Conservation (phyloP, 371 early-diverging fungal genomes). For the Neoconidiobolus thromboides region DNA sequence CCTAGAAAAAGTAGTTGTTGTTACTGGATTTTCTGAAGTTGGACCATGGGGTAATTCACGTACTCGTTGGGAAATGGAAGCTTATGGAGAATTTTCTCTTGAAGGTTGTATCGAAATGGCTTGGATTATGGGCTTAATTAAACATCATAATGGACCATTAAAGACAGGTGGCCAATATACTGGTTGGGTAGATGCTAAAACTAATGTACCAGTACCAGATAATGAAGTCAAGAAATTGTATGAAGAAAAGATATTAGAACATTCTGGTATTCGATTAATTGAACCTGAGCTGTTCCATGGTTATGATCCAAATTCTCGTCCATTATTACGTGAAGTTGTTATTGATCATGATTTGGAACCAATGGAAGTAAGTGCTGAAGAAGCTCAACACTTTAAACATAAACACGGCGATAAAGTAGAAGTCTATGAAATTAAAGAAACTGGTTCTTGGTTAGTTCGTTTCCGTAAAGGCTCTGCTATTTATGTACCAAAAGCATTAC, state of each 20-base stretch:
- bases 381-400: slow-evolving; percentile 75
- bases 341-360: slow-evolving; percentile 82
- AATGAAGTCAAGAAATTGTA: slow-evolving; percentile 82
- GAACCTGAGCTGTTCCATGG: slow-evolving; percentile 79
- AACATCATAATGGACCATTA: slow-evolving; percentile 71
- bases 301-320: slow-evolving; percentile 81
- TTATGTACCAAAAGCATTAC: slow-evolving; percentile 84
- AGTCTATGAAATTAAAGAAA: slow-evolving; percentile 38
- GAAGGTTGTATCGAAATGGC: slow-evolving; percentile 96
- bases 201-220: slow-evolving; percentile 81
- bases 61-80: slow-evolving; percentile 96
- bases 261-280: slow-evolving; percentile 88
- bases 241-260: slow-evolving; percentile 78
- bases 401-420: slow-evolving; percentile 78
- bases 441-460: slow-evolving; percentile 55
- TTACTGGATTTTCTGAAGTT: slow-evolving; percentile 88
- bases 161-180: slow-evolving; percentile 63
- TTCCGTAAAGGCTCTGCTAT: slow-evolving; percentile 75
- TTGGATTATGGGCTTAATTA: slow-evolving; percentile 92
- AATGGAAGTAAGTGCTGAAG: slow-evolving; percentile 77
- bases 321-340: slow-evolving; percentile 78
- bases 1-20: slow-evolving; percentile 80
- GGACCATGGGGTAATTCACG: slow-evolving; percentile 86
- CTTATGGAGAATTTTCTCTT: slow-evolving; percentile 78
- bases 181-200: slow-evolving; percentile 87